Conservation (phyloP, 192 early-diverging fungal species). For the Coemansia sp. region DNA sequence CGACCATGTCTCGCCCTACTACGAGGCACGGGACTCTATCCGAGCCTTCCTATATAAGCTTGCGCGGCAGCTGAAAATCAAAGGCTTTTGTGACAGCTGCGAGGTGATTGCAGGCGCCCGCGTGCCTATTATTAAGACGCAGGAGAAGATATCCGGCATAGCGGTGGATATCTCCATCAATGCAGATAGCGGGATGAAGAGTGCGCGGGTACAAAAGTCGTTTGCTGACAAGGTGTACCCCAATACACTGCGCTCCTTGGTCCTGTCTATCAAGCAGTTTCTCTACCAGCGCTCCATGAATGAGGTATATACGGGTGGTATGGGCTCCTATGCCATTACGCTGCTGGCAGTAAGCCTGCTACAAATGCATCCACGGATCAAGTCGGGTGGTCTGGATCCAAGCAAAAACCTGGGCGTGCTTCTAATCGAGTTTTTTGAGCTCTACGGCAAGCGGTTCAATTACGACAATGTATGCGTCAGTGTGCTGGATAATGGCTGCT, state of each 20-base stretch:
- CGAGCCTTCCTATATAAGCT: constrained; percentile 47
- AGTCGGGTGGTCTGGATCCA: constrained; percentile 60
- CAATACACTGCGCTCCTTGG: constrained; percentile 60
- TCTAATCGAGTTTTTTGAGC: constrained; percentile 90
- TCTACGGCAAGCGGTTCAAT: constrained; percentile 82
- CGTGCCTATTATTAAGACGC: constrained; percentile 91
- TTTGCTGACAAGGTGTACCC: constrained; percentile 60
- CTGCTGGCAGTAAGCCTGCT: constrained; percentile 77
- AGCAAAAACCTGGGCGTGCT: constrained; percentile 79
- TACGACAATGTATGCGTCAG: constrained; percentile 64
- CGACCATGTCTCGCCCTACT: constrained; percentile 10
- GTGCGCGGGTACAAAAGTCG: constrained; percentile 57
- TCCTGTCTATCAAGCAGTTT: constrained; percentile 85
- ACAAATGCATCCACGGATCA: constrained; percentile 81
- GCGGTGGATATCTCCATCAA: constrained; percentile 87
- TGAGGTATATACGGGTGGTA: constrained; percentile 85
- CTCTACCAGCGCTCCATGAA: constrained; percentile 70
- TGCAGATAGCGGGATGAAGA: constrained; percentile 60
- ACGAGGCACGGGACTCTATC: constrained; percentile 23
- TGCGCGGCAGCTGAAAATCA: constrained; percentile 44
- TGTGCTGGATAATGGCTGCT: constrained; percentile 56
- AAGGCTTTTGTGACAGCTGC: constrained; percentile 46
- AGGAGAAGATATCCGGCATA: constrained; percentile 69
- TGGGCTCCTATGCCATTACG: constrained; percentile 82
- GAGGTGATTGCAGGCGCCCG: constrained; percentile 66